phyloP scores from a whole-genome alignment of 306 rosid genomes.

The Benincasa hispida region DNA sequence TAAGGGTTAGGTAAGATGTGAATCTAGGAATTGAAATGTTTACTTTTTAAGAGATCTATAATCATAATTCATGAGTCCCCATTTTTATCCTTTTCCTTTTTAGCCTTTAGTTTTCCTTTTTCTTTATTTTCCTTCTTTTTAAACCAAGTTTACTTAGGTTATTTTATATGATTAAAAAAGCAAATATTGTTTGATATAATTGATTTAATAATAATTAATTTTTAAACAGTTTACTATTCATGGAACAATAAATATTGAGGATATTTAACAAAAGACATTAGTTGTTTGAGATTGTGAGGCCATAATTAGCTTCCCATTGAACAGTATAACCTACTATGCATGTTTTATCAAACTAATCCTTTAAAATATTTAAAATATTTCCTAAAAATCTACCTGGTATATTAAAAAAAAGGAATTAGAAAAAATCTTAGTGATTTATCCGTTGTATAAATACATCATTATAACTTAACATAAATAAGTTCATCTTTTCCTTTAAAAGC shows the following conservation, averaged over 20 bases:
- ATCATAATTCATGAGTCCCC: neutral
- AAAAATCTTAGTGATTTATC: too few species aligned
- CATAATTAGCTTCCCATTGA: too few species aligned
- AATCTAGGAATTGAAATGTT: neutral
- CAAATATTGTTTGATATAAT: neutral
- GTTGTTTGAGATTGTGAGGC: neutral
- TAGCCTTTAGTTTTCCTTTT: neutral
- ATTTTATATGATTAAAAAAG: neutral
- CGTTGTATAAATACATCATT: too few species aligned
- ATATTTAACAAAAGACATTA: neutral
- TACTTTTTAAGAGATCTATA: neutral
- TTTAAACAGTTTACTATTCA: neutral
- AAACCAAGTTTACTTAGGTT: neutral
- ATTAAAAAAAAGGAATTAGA: too few species aligned
- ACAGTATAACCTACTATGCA: neutral
- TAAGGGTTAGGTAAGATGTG: slow-evolving; percentile 4
- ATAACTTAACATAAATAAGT: too few species aligned
- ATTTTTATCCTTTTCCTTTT: neutral
- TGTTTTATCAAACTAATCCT: neutral
- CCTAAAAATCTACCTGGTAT: too few species aligned
- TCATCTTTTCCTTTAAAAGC: too few species aligned
- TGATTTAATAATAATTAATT: neutral
- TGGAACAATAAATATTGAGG: neutral
- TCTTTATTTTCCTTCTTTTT: neutral
- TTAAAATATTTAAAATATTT: too few species aligned